Base-by-base conservation (phyloP, 139 green algal genomes). In the Chlamydomonas asymmetrica region DNA sequence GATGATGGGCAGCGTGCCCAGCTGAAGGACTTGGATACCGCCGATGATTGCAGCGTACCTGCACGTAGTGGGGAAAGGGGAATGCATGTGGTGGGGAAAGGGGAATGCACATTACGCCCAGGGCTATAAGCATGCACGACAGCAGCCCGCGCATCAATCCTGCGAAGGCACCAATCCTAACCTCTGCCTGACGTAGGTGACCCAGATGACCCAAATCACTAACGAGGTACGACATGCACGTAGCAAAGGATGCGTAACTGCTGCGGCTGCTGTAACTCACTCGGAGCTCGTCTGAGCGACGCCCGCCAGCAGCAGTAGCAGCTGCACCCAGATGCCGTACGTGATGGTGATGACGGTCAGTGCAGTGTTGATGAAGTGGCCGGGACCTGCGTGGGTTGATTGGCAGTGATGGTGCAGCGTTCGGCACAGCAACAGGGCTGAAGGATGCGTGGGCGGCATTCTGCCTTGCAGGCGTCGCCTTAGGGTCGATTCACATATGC, bases 281-380 rank as follows among this genome's bases (percentile, higher is more conserved):
- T 74, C 52, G 66, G 41, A 37, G 45, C 45, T 41, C 38, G 22
- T 60, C 49, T 23, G 22, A 60, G 22, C 37, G 25, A 60, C 38
- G 31, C 64, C 37, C 35, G 75, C 77, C 16, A 91, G 83, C 20
- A 85, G 68, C 61, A 92, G 69, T 50, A 92, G 45, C 37, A 85
- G 70, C 40, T 88, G 65, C 37, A 89, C 76, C 87, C 88, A 92
- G 40, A 88, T 75, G 65, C 82, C 79, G 23, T 80, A 71, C 73
- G 90, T 92, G 66, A 93, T 86, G 54, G 88, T 88, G 37, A 89
- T 71, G 64, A 94, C 86, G 10, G 90, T 89, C 29, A 93, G 66
- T 32, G 70, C 79, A 48, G 84, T 90, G 84, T 88, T 91, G 74
- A 93, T 85, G 66, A 92, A 93, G 80, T 93, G 91, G 59, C 88